phyloP scores from a whole-genome alignment of 305 asterid species.

The Solanum hybrid region DNA sequence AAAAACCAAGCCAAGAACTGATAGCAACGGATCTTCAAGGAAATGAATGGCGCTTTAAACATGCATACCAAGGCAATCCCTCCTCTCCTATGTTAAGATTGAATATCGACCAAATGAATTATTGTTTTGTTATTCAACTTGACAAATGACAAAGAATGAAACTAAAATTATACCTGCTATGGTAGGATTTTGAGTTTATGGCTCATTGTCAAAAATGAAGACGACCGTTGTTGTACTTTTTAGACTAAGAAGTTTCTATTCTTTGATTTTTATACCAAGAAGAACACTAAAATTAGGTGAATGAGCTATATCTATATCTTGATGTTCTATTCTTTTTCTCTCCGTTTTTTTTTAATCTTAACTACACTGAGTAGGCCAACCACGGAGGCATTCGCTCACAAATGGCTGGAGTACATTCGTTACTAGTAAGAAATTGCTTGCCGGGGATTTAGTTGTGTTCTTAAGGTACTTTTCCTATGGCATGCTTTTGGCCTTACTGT shows the following conservation, averaged over 20 bases:
- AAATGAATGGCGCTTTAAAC: conserved; percentile 18
- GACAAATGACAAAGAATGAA: not conserved
- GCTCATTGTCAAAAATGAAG: not conserved
- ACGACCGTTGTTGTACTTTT: not conserved
- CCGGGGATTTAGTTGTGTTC: conserved; percentile 13
- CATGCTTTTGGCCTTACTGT: not conserved
- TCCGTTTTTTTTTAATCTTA: not conserved
- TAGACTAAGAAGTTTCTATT: not conserved
- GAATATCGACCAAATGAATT: not conserved
- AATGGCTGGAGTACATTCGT: conserved; percentile 20
- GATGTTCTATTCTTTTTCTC: not conserved
- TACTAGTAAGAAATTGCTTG: conserved; percentile 12
- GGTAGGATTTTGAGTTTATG: not conserved
- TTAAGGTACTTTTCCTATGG: not conserved
- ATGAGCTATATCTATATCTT: not conserved
- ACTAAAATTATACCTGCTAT: not conserved
- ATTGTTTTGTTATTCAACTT: not conserved
- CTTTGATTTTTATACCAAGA: not conserved
- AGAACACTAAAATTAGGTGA: not conserved
- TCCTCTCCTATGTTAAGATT: not conserved
- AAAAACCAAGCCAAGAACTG: conserved; percentile 9
- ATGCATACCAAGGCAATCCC: conserved; percentile 15
- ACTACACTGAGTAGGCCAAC: conserved; percentile 10
- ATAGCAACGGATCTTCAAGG: conserved; percentile 15
- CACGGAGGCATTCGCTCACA: conserved; percentile 14